Evolutionary conservation across 1,284 basidiomycete species (phyloP), one percentile per base, ranked within the genome.

Genomic region (Ustilago esculenta): DNA sequence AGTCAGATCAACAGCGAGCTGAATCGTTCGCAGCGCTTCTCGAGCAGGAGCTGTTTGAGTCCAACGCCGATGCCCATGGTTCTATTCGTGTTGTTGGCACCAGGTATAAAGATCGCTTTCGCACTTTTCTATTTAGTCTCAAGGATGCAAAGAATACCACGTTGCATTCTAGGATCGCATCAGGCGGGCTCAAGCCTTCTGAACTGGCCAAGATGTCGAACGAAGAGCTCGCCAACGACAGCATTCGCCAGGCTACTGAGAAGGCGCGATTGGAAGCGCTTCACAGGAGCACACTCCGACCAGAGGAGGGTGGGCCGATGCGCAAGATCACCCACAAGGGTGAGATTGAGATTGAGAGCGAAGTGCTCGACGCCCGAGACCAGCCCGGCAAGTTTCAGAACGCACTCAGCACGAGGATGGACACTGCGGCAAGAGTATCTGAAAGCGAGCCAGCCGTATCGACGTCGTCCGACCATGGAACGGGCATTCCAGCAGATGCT

Each of bases 311-410:
- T 10, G 75, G 73, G 2, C 76, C 76, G 4, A 41, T 76, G 39
- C 69, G 79, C 46, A 81, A 81, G 63, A 76, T 81, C 42, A 81
- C 79, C n/a, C 80, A 81, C 66, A 81, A 81, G 52, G 80, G 80
- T 50, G 80, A 81, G 65, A 63, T 79, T 27, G 77, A 81, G 58
- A 76, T 81, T 45, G 79, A 81, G 48, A 67, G 57, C 44, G 78
- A 79, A 32, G 36, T 54, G 3, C 32, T 45, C 18, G 32, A 27
- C 5, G 25, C 44, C 23, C 54, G 53, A 21, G 68, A 74, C 24
- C 55, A 63, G 39, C 35, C 46, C 18, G 44, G 48, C 43, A 63
- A 61, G 33, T 63, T 57, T 27, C 49, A 49, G 11, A 47, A 35
- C 17, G 30, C 24, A 15, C 15, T 32, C 23, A 41, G 36, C 27